Evolutionary conservation across 371 early-diverging fungal species (phyloP), one percentile per base, ranked within the genome.

Genomic region (Mortierella sp.): DNA sequence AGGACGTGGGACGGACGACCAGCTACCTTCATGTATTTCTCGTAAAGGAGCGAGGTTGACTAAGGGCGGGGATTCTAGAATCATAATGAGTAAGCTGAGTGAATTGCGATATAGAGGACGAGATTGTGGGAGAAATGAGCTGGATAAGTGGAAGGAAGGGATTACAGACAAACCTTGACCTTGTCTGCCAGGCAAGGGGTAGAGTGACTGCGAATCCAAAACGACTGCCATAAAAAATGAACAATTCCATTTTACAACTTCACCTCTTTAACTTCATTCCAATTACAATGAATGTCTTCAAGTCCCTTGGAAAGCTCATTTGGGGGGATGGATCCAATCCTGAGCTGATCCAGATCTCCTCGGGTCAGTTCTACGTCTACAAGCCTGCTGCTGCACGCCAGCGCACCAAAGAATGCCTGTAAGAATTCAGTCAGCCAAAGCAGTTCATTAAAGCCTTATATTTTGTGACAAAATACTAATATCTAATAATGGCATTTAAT

Each of bases 291-390:
- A 77, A 73, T 75, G 80, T 89, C 9, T 81, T 92, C 57, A 86
- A 82, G 68, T 83, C 89, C 22, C 81, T 92, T 34, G 85, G 89
- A 32, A 82, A 81, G 67, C 82, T 89, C 23, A 85, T 91, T 37
- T 91, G 86, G 87, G 89, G 90, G 23, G 66, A 72, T 43, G 61
- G 37, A 15, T 70, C 69, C 29, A 79, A 83, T 47, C 84, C 86
- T 22, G 83, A 82, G 61, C 75, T 86, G 32, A 82, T 88, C 68
- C 85, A 89, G 76, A 82, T 92, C 37, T 66, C 88, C 9, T 82
- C 87, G 0, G 92, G 92, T 32, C 85, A 86, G 62, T 85, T 92
- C 45, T 75, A 80, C 40, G 62, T 80, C 62, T 86, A 84, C 75
- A 76, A 83, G 32, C 45, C 83, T 22, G 60, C 81, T 40, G 15